Evolutionary conservation across 495 filamentous ascomycete genomes (phyloP).

Genomic region (Aspergillus hancockii): DNA sequence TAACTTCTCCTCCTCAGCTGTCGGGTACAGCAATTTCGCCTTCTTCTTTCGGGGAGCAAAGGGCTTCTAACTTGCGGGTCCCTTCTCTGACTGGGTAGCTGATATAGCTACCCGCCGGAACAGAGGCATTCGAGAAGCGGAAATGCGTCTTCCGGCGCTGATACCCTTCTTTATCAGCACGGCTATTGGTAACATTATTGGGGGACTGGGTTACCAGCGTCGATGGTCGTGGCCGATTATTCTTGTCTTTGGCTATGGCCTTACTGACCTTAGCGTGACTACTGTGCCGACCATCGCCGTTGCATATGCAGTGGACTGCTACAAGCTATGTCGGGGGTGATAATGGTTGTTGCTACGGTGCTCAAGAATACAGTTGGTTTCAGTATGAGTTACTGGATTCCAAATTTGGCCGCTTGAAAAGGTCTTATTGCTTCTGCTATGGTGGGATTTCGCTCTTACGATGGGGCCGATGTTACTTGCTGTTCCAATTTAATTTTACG

Average conservation of each 20-base stretch:
- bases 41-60: conserved; percentile 51
- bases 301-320: conserved; percentile 60
- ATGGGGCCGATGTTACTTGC: conserved; percentile 54
- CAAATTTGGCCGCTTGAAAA: conserved; percentile 34
- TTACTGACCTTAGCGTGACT: conserved; percentile 57
- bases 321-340: conserved; percentile 61
- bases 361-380: conserved; percentile 64
- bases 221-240: conserved; percentile 57
- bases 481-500: conserved; percentile 56
- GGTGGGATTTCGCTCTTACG: conserved; percentile 54
- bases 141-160: conserved; percentile 66
- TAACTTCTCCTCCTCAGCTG: conserved; percentile 51
- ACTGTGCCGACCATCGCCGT: conserved; percentile 53
- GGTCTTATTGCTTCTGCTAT: conserved; percentile 51
- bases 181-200: conserved; percentile 61
- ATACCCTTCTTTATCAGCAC: conserved; percentile 60
- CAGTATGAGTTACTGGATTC: conserved; percentile 52
- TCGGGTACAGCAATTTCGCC: conserved; percentile 53
- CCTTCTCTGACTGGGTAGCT: conserved; percentile 59
- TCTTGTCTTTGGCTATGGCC: conserved; percentile 54
- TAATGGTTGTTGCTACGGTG: conserved; percentile 61
- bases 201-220: conserved; percentile 60
- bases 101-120: conserved; percentile 59
- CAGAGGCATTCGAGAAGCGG: conserved; percentile 65
- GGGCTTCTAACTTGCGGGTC: conserved; percentile 60